Base-by-base conservation (phyloP, 2,329 filamentous ascomycete species). In the Calonectria fujianensis region DNA sequence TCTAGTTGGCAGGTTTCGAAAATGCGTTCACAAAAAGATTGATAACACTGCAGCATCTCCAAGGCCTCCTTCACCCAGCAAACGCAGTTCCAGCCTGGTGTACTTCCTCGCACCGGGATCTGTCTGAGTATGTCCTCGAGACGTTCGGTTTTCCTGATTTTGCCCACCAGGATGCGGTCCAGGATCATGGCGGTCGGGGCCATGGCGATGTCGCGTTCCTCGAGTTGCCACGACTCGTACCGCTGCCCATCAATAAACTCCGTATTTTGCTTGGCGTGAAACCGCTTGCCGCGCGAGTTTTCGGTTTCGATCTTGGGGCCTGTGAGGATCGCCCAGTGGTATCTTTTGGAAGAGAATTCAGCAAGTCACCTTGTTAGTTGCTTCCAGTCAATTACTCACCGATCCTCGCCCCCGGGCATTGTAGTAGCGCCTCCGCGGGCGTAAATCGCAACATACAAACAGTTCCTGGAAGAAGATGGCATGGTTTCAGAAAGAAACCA, bases 291-390 rank as follows among this genome's bases (percentile, higher is more conserved):
- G 9, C 29, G 52, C 1, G 52, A 57, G 16, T 35, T 9, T 20
- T 31, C 20, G 18, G 35, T 20, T 57, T 57, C 52, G 9, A n/a
- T 5, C 20, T n/a, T n/a, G 5, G 52, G 52, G 4, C 52, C 52
- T 7, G 31, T 57, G 3, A 57, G 31, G 16, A 57, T n/a, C n/a
- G 52, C 52, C 52, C 52, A 57, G 52, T 57, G 52, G 20, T 57
- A 57, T 24, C 52, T 54, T 31, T 54, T 29, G 8, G 18, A 10
- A 18, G 9, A 57, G 20, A 16, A 54, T 6, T n/a, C n/a, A 29
- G 27, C 8, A 9, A 41, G 24, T 11, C 7, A 20, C 16, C 14
- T n/a, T 54, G 14, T 9, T 32, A 54, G 29, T 20, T 54, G 27
- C 27, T 6, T 8, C 41, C 8, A 8, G 29, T 5, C 4, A 0